Evolutionary conservation across 1,139 yeast species (phyloP), one percentile per base, ranked within the genome.

Genomic region (Saccharomyces pastorianus): DNA sequence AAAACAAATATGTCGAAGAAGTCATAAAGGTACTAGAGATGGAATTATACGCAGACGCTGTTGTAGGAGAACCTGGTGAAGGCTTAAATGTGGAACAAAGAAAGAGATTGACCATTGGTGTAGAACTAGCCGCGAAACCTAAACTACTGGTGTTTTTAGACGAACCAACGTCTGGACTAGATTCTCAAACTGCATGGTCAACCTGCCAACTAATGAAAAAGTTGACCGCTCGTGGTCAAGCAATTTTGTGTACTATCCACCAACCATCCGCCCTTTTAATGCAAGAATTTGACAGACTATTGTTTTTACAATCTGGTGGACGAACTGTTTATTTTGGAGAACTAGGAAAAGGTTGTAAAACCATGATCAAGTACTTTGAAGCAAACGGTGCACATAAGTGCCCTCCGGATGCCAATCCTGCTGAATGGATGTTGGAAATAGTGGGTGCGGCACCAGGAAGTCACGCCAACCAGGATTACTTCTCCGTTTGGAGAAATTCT

Each of bases 401-500:
- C 67, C 86, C 88, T 5, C 71, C 75, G 25, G 78, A 77, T 51
- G 88, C 85, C 13, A 84, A 84, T 63, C 90, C 90, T 11, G 90
- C 90, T 4, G 90, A 85, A 67, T 85, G 88, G 88, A 84, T 84
- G 88, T 74, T 84, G 63, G 83, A 81, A 59, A 85, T 83, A 54
- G 84, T 84, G 66, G 89, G 89, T 53, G 89, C 89, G 46, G 90
- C 89, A 32, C 88, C 90, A 6, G 88, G 88, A 23, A 78, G 86
- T 32, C 77, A 76, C 57, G 85, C 88, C 34, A 76, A 75, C 49
- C 79, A 78, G 60, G 84, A 84, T 66, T 84, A 81, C 68, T 75
- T 76, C 58, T 80, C 83, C 56, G 83, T 82, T 32, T 84, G 90
- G 90, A 70, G 73, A 59, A 73, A 75, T 51, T 82, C 87, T 8